Conservation (phyloP, 257 asterid species). For the Avicennia marina region DNA sequence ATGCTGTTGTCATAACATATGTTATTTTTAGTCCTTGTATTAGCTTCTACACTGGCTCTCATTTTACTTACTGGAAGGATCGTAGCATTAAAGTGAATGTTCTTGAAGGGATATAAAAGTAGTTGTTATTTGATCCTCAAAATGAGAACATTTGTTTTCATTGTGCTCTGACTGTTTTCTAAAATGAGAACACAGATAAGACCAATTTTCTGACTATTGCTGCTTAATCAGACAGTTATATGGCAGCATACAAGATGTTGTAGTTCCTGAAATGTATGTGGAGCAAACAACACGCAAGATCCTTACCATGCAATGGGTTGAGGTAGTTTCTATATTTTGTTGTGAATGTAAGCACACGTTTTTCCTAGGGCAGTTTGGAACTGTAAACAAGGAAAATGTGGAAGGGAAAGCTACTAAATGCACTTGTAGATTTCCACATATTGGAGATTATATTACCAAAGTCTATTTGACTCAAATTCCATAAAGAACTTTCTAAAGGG, state of each 20-base stretch:
- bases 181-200: background rate
- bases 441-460: constrained; percentile 2
- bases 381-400: background rate
- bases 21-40: background rate
- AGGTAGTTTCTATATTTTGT: constrained; percentile 46
- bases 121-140: background rate
- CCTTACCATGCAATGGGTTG: constrained; percentile 92
- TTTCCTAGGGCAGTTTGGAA: constrained; percentile 6
- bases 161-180: background rate
- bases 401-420: constrained; percentile 6
- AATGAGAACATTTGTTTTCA: background rate
- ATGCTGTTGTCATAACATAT: background rate
- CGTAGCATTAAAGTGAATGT: background rate
- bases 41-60: background rate
- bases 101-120: background rate
- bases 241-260: constrained; percentile 76
- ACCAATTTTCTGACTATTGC: constrained; percentile 21
- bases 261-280: constrained; percentile 78
- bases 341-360: background rate
- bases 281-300: constrained; percentile 79
- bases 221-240: constrained; percentile 65
- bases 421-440: constrained; percentile 7
- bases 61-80: background rate
- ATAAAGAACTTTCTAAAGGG: background rate
- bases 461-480: background rate